Evolutionary conservation across 2,329 filamentous ascomycete species (phyloP), one percentile per base, ranked within the genome.

Genomic region (Fusarium sp.): DNA sequence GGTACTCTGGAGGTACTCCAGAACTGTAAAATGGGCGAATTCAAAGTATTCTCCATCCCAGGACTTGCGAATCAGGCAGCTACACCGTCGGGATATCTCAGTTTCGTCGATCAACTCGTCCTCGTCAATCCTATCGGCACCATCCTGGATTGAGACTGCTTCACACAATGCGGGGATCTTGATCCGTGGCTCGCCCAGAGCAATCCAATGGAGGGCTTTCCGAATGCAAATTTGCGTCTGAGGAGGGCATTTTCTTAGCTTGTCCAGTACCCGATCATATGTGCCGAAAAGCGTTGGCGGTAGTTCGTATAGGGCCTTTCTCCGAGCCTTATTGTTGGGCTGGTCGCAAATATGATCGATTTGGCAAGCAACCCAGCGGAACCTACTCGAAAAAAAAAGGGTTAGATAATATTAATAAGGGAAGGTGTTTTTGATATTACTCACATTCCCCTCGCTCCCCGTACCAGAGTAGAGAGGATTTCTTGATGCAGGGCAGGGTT

Each of bases 361-460:
- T 7, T 66, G 63, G 36, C 63, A 66, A 30, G 54, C 50, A 1
- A 66, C 64, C 64, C 64, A 66, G 1, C 60, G 64, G 28, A 66
- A 66, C 64, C 64, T 64, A 8, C 18, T 15, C n/a, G 6, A 1
- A 13, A 31, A 23, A 23, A 23, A 23, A 23, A 23, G 18, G 18
- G 18, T 23, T 23, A 23, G 18, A 23, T 23, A 4, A 2, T 23
- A 23, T 23, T 23, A 23, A 23, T 23, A 23, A 23, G 18, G 4
- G 4, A 23, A 23, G 18, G 18, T 23, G 18, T 23, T 23, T 23
- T 52, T 16, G 10, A 48, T 28, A 23, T 23, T 3, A 55, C 63
- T 27, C 9, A 60, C 63, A 66, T 64, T 1, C 64, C 64, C 3
- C 36, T 55, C 6, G 64, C 56, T 1, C 60, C 46, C 3, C 60